Conservation (phyloP, 805 yeast genomes). For the Metschnikowia amazonensis region DNA sequence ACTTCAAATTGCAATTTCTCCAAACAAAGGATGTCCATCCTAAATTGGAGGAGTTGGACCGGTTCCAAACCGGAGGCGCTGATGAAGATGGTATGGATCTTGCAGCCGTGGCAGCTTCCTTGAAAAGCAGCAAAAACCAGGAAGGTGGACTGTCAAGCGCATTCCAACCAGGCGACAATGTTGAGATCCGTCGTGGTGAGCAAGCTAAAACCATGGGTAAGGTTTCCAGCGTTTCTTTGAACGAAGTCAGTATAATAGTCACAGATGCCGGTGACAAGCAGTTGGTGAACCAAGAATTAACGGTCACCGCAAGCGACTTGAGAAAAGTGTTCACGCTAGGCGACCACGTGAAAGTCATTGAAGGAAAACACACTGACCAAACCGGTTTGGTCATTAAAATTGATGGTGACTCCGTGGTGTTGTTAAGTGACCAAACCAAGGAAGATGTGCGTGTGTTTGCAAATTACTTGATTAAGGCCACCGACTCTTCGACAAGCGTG, state of each 20-base stretch:
- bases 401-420: slow-evolving; percentile 79
- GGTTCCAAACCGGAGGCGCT: slow-evolving; percentile 67
- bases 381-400: slow-evolving; percentile 90
- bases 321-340: slow-evolving; percentile 86
- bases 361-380: slow-evolving; percentile 89
- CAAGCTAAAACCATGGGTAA: slow-evolving; percentile 85
- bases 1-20: slow-evolving; percentile 76
- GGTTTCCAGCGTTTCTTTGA: slow-evolving; percentile 61
- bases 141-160: slow-evolving; percentile 30
- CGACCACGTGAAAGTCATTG: slow-evolving; percentile 90
- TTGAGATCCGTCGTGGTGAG: slow-evolving; percentile 89
- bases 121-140: slow-evolving; percentile 49
- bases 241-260: slow-evolving; percentile 49
- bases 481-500: slow-evolving; percentile 62
- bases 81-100: slow-evolving; percentile 84
- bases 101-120: slow-evolving; percentile 79
- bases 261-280: slow-evolving; percentile 55
- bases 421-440: slow-evolving; percentile 83
- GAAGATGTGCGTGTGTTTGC: slow-evolving; percentile 91
- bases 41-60: slow-evolving; percentile 79
- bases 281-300: slow-evolving; percentile 56
- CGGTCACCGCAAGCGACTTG: slow-evolving; percentile 76
- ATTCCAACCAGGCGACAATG: slow-evolving; percentile 92
- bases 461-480: slow-evolving; percentile 82
- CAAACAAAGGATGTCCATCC: slow-evolving; percentile 84